Evolutionary conservation across 148 eudicot genomes (phyloP).

Genomic region (Vaccinium corymbosum): DNA sequence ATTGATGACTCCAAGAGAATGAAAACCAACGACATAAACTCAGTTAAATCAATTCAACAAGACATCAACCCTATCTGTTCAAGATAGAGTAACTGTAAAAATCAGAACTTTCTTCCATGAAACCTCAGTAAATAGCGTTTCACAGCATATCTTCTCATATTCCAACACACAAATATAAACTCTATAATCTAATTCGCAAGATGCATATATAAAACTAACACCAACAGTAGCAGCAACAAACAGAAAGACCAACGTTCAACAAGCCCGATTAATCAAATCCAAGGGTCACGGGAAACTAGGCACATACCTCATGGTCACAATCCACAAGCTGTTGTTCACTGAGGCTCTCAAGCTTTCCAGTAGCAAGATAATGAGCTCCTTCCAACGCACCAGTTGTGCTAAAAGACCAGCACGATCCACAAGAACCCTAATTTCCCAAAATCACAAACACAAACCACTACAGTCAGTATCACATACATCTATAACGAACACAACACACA

Average conservation of each 20-base stretch:
- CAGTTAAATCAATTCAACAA: neutral
- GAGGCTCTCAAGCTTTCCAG: constrained; percentile 74
- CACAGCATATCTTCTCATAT: neutral
- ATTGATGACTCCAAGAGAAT: neutral
- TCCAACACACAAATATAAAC: neutral
- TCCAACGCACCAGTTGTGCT: constrained; percentile 81
- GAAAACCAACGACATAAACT: neutral
- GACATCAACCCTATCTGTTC: neutral
- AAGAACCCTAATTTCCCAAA: constrained; percentile 52
- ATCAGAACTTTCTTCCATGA: neutral
- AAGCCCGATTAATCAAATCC: neutral
- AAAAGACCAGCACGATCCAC: constrained; percentile 94
- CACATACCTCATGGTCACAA: constrained; percentile 80
- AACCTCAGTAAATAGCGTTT: neutral
- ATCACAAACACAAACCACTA: neutral
- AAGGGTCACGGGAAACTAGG: neutral
- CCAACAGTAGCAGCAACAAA: neutral
- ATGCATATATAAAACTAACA: neutral
- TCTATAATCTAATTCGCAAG: neutral
- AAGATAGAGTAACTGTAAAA: neutral
- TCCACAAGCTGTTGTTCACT: constrained; percentile 93
- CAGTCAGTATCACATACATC: neutral
- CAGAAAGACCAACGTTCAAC: neutral
- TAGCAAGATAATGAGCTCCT: constrained; percentile 77
- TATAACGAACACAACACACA: neutral